Evolutionary conservation across 2,329 filamentous ascomycete species (phyloP), one percentile per base, ranked within the genome.

Genomic region (Sarocladiaceae sp.): DNA sequence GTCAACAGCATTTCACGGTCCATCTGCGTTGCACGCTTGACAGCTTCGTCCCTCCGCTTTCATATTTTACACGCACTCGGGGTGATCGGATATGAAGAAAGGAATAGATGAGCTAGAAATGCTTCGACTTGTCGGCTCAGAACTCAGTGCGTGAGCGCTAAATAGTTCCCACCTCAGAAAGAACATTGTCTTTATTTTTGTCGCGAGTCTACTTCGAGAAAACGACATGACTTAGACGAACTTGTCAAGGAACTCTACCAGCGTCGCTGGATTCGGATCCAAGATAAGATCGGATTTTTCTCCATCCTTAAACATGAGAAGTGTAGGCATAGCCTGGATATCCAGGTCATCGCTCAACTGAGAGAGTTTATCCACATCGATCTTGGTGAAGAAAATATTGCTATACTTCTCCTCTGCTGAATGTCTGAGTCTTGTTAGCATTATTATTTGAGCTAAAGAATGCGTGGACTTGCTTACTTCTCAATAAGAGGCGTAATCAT

Each of bases 301-400:
- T 53, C 84, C 86, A 56, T 81, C 66, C 74, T 87, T 86, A 78
- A 88, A 94, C 57, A 91, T 65, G 45, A 83, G 57, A 70, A 95
- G 94, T 24, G 87, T 93, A 47, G 88, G 88, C 88, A 95, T 94
- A 62, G 88, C 87, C 57, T 84, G 80, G 64, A 95, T 78, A 53
- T 77, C 78, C 53, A 89, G 78, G 59, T 90, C 80, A 58, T 83
- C 75, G 34, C 85, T 82, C 35, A 93, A 75, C 1, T 84, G 80
- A 54, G 80, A 70, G 34, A 88, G 71, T 50, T 87, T 74, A 65
- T 95, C 88, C 56, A 94, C 87, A 65, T 95, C 87, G 60, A 95
- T 70, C 76, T 94, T 91, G 75, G 78, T 81, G 70, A 94, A 94
- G 66, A 76, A 73, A 53, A 82, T 61, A 51, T 76, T 60, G 51